Evolutionary conservation across 2,329 filamentous ascomycete genomes (phyloP).

Genomic region (Ciborinia camelliae): DNA sequence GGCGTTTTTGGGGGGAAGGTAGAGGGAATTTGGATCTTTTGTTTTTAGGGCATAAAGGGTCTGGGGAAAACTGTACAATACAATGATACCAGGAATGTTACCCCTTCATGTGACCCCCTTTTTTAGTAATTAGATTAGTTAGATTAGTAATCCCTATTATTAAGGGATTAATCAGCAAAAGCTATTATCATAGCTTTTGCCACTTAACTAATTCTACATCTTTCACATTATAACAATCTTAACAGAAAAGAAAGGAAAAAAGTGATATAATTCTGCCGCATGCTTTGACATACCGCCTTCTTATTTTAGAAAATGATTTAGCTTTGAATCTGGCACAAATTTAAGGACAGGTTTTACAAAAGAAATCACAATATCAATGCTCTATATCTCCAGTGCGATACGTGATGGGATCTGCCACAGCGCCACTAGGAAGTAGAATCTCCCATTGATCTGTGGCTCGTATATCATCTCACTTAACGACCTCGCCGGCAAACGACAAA

Average conservation of each 20-base stretch:
- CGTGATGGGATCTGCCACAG: constrained; percentile 1
- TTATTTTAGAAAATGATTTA: background rate
- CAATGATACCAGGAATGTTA: background rate
- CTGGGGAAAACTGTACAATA: background rate
- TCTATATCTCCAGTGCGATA: constrained; percentile 3
- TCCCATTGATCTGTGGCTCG: background rate
- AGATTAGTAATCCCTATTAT: too few species aligned
- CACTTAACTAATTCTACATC: too few species aligned
- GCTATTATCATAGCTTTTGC: too few species aligned
- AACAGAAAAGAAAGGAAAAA: too few species aligned
- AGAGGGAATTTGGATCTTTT: constrained; percentile 2
- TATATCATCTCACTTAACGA: too few species aligned
- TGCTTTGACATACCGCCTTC: background rate
- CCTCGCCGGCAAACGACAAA: constrained; percentile 8
- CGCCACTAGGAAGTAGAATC: background rate
- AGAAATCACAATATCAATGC: background rate
- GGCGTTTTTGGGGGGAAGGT: constrained; percentile 3
- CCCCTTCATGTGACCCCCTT: too few species aligned
- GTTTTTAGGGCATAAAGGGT: constrained; percentile 9
- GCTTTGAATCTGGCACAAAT: too few species aligned
- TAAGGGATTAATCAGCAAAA: too few species aligned
- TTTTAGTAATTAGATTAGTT: too few species aligned
- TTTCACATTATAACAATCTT: too few species aligned
- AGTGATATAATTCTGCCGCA: constrained; percentile 2
- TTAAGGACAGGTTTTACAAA: too few species aligned